Evolutionary conservation across 164 flowering plant genomes (phyloP).

Genomic region (Buxus sempervirens): DNA sequence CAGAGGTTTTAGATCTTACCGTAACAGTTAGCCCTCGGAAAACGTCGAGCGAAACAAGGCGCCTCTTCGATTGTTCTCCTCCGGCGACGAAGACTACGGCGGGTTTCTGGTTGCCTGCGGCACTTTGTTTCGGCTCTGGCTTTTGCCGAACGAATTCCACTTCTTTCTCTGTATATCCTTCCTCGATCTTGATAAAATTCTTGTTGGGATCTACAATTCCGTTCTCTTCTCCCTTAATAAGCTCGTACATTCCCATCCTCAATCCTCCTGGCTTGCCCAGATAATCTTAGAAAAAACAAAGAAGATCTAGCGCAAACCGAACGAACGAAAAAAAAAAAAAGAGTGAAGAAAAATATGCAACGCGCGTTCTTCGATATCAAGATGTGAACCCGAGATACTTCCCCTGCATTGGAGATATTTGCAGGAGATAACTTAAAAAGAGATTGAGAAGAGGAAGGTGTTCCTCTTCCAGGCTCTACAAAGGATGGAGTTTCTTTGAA

Average conservation of each 20-base stretch:
- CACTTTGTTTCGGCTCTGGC: conserved; percentile 1
- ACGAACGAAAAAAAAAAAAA: not conserved
- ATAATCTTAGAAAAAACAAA: not conserved
- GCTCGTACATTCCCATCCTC: conserved; percentile 30
- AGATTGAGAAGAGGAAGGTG: not conserved
- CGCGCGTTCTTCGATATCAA: too few species aligned
- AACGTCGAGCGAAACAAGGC: conserved; percentile 69
- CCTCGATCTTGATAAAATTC: conserved; percentile 8
- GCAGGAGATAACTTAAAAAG: not conserved
- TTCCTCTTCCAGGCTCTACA: not conserved
- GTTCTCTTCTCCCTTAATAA: conserved; percentile 26
- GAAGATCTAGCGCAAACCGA: not conserved
- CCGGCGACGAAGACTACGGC: not conserved
- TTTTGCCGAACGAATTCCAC: conserved; percentile 6
- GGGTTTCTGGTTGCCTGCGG: conserved; percentile 1
- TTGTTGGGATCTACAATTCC: conserved; percentile 6
- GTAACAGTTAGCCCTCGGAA: conserved; percentile 72
- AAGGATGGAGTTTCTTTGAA: not conserved
- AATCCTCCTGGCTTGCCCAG: not conserved
- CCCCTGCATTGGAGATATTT: not conserved
- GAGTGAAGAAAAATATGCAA: not conserved
- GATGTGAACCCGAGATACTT: not conserved
- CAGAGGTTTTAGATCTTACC: conserved; percentile 33
- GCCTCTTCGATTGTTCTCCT: conserved; percentile 22
- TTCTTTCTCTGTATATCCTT: conserved; percentile 17